A percentile compares a stretch with the other conserved stretches of the same genome.
These are phyloP conservation scores for Ustilago hordei DNA, from an alignment of 1,284 basidiomycete genomes.

Conservation along the genomic window DNA sequence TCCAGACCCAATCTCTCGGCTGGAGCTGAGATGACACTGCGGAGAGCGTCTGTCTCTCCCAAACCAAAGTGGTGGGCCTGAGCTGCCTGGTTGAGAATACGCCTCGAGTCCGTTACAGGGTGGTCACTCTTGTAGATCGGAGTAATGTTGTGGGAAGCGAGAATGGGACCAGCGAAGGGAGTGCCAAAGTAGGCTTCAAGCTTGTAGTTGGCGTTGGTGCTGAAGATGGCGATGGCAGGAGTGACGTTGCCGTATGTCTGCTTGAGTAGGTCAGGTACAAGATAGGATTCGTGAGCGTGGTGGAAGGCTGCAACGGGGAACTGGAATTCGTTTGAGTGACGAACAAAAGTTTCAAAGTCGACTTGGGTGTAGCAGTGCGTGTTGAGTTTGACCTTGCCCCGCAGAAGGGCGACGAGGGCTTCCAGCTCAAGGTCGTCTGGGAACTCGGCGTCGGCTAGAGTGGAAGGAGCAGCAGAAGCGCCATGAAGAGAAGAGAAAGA, in stretches of 20 bases:
- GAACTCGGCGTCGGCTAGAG: conserved; percentile 74
- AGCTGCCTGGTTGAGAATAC: conserved; percentile 85
- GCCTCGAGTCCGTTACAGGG: conserved; percentile 80
- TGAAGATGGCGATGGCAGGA: conserved; percentile 82
- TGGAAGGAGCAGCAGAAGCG: conserved; percentile 74
- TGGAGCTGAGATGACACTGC: conserved; percentile 82
- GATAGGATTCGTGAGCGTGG: conserved; percentile 86
- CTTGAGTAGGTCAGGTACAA: conserved; percentile 83
- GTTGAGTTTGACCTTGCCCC: conserved; percentile 77
- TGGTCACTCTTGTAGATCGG: conserved; percentile 79
- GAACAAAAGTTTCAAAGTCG: conserved; percentile 76
- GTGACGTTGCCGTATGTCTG: conserved; percentile 74
- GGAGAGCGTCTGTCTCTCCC: conserved; percentile 74
- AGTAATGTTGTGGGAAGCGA: conserved; percentile 78
- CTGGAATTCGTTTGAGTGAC: conserved; percentile 84
- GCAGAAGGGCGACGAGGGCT: conserved; percentile 84
- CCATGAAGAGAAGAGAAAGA: conserved; percentile 32
- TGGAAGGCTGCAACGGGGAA: conserved; percentile 77
- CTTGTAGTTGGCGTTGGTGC: conserved; percentile 81
- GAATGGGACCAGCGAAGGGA: conserved; percentile 84
- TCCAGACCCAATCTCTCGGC: conserved; percentile 81
- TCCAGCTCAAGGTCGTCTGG: conserved; percentile 86
- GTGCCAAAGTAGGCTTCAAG: conserved; percentile 86
- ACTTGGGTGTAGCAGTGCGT: conserved; percentile 72
- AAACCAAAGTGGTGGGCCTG: conserved; percentile 82